A percentile compares a stretch with the other conserved stretches of the same genome.
phyloP scores from a whole-genome alignment of 768 basidiomycete genomes.

The Leccinum uliginosum region DNA sequence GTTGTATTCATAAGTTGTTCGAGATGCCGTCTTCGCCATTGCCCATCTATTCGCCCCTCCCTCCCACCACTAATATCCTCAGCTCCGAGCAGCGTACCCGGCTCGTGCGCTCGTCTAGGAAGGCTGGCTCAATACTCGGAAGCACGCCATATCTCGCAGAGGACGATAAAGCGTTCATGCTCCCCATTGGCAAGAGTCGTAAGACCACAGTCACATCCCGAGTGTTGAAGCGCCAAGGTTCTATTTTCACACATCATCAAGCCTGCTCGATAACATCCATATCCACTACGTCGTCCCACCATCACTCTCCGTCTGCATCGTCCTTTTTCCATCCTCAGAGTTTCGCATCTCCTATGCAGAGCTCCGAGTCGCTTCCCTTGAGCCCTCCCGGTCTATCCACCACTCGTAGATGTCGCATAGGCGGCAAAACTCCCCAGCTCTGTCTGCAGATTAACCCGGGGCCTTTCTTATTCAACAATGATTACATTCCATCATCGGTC shows the following conservation, averaged over 20 bases:
- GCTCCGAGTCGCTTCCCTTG: slow-evolving; percentile 5
- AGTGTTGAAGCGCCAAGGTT: slow-evolving; percentile 30
- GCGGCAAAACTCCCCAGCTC: slow-evolving; percentile 18
- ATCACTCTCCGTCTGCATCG: slow-evolving; percentile 17
- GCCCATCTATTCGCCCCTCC: slow-evolving; percentile 19
- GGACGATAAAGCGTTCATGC: slow-evolving; percentile 15
- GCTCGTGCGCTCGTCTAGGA: slow-evolving; percentile 36
- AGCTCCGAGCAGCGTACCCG: slow-evolving; percentile 29
- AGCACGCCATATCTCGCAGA: slow-evolving; percentile 35
- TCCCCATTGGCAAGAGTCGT: slow-evolving; percentile 16
- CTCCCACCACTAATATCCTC: slow-evolving; percentile 34
- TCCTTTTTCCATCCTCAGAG: slow-evolving; percentile 11
- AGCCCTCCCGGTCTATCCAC: slow-evolving; percentile 20
- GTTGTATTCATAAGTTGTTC: slow-evolving; percentile 5
- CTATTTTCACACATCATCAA: slow-evolving; percentile 25
- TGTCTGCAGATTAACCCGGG: slow-evolving; percentile 20
- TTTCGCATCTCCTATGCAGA: background rate
- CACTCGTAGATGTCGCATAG: slow-evolving; percentile 8
- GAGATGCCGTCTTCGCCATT: slow-evolving; percentile 23
- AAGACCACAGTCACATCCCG: slow-evolving; percentile 7
- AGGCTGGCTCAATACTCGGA: slow-evolving; percentile 34
- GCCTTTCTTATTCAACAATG: slow-evolving; percentile 11
- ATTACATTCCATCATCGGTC: slow-evolving; percentile 1
- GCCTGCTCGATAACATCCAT: slow-evolving; percentile 19
- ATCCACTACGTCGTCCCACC: slow-evolving; percentile 7